phyloP scores from a whole-genome alignment of 768 basidiomycete species.

The Naematelia encephala region DNA sequence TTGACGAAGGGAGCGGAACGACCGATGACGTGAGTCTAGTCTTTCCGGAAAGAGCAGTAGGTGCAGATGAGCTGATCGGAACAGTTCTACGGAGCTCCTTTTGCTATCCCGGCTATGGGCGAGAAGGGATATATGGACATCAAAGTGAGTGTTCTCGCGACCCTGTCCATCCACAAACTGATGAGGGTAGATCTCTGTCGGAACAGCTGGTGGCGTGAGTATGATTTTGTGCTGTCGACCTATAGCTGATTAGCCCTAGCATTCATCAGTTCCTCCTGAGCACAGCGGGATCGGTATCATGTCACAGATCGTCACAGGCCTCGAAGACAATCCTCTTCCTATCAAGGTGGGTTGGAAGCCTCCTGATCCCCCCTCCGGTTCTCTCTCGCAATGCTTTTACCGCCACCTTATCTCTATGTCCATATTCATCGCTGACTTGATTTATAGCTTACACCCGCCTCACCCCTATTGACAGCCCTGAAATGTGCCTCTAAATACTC shows the following conservation, averaged over 20 bases:
- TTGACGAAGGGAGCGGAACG: constrained; percentile 39
- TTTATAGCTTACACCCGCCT: constrained; percentile 34
- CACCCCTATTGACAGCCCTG: constrained; percentile 39
- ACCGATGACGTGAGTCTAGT: constrained; percentile 31
- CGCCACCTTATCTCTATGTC: not conserved
- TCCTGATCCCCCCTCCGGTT: not conserved
- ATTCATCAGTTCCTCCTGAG: constrained; percentile 44
- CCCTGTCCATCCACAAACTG: not conserved
- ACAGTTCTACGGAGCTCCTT: constrained; percentile 37
- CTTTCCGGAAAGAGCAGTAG: not conserved
- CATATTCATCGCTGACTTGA: constrained; percentile 1
- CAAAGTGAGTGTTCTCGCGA: constrained; percentile 15
- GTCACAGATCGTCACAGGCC: constrained; percentile 30
- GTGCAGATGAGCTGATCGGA: not conserved
- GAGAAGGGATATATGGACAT: constrained; percentile 50
- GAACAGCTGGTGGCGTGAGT: constrained; percentile 47
- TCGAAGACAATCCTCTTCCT: constrained; percentile 44
- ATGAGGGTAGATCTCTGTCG: constrained; percentile 32
- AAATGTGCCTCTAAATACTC: constrained; percentile 36
- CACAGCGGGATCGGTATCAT: constrained; percentile 48
- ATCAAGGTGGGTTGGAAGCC: constrained; percentile 19
- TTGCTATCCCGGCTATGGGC: constrained; percentile 39
- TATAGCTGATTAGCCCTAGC: constrained; percentile 12
- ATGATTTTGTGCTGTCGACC: not conserved
- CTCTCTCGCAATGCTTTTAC: not conserved